Conservation (phyloP, 805 yeast genomes). For the Candida chauliodis region DNA sequence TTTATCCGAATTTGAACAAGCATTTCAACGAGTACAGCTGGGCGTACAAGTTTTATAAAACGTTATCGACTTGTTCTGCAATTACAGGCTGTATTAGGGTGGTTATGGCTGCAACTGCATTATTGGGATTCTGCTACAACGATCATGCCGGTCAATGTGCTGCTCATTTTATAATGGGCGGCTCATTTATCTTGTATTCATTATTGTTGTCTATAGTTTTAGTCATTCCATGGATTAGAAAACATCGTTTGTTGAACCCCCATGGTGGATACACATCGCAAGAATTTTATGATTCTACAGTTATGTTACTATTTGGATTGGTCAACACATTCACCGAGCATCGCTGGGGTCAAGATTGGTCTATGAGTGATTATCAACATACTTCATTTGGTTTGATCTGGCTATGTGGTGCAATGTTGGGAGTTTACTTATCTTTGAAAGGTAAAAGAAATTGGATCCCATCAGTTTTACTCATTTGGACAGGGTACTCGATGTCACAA, state of each 20-base stretch:
- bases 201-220: constrained; percentile 64
- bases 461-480: constrained; percentile 73
- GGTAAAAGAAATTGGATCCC: constrained; percentile 77
- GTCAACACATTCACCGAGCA: constrained; percentile 96
- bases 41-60: constrained; percentile 34
- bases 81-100: constrained; percentile 75
- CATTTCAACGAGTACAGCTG: constrained; percentile 34
- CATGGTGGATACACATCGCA: constrained; percentile 45
- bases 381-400: constrained; percentile 95
- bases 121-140: constrained; percentile 84
- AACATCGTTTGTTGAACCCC: constrained; percentile 25
- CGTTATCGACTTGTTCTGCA: constrained; percentile 43
- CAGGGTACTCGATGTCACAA: constrained; percentile 94
- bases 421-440: constrained; percentile 61
- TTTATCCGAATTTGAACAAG: constrained; percentile 28
- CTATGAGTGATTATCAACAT: constrained; percentile 91
- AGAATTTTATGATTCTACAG: constrained; percentile 77
- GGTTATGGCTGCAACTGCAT: constrained; percentile 76
- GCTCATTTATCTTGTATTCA: constrained; percentile 80
- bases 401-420: constrained; percentile 93
- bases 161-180: constrained; percentile 97
- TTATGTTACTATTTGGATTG: constrained; percentile 88
- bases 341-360: constrained; percentile 94
- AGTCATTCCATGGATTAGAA: constrained; percentile 70
- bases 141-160: constrained; percentile 89